Evolutionary conservation across 2,329 filamentous ascomycete genomes (phyloP), one percentile per base, ranked within the genome.

Genomic region (Hypoxylon sp.): DNA sequence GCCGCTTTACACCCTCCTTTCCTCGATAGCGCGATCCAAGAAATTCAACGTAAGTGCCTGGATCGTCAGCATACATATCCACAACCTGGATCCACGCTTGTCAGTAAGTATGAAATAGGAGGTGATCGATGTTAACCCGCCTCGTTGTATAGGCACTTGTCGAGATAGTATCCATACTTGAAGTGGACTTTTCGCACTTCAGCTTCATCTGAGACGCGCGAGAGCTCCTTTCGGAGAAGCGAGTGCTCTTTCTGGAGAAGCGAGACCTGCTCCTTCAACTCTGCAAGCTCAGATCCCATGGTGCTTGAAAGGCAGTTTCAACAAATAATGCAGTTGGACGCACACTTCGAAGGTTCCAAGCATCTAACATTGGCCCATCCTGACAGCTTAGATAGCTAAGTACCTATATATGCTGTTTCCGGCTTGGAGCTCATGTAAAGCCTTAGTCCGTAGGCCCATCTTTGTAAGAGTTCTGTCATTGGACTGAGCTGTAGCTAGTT

Each of bases 81-180:
- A 81, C 79, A 5, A 83, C 81, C 81, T 82, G 63, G 16, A 47
- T 39, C 11, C 52, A 23, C 11, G 30, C n/a, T 23, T 3, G 27
- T 65, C 48, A 65, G 54, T 32, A 50, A 21, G 21, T 21, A 48
- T 25, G 34, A 47, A 23, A 8, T 39, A 21, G 30, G 51, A 3
- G 16, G 4, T 19, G 52, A 29, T 1, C 14, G 34, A 43, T 19
- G 0, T 53, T 53, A n/a, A 51, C 67, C 48, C 56, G 82, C 84
- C 77, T 87, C 83, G 67, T 85, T 81, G 75, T 87, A 87, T 1
- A 87, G 78, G 64, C 85, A 87, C 68, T 87, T 87, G 76, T 87
- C 85, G 25, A 87, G 78, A 72, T 87, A 87, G 74, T 87, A 87
- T 25, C 85, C 85, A 74, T 87, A 87, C 65, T 84, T 86, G 78